phyloP scores from a whole-genome alignment of 2,329 filamentous ascomycete species.

The Aspergillus sp. region DNA sequence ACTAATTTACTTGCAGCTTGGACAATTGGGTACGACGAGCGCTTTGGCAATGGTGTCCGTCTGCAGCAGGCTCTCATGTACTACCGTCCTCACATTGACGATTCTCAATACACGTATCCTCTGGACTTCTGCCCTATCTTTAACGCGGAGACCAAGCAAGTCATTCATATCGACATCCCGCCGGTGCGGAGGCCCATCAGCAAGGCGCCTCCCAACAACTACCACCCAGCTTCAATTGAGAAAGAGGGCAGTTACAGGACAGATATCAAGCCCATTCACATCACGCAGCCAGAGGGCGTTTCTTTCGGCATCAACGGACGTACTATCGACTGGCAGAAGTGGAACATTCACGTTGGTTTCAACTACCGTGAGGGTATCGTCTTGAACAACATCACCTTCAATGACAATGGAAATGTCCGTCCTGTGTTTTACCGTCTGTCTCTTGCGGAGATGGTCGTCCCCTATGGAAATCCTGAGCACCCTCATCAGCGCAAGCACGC shows the following conservation, averaged over 20 bases:
- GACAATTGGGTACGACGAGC: slow-evolving; percentile 93
- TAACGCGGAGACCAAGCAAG: slow-evolving; percentile 74
- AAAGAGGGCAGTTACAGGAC: slow-evolving; percentile 73
- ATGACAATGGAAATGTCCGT: slow-evolving; percentile 75
- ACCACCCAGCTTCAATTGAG: slow-evolving; percentile 72
- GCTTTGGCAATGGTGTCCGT: slow-evolving; percentile 75
- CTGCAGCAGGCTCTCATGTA: slow-evolving; percentile 96
- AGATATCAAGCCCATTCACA: slow-evolving; percentile 82
- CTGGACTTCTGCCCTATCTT: slow-evolving; percentile 94
- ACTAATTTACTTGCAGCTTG: slow-evolving; percentile 58
- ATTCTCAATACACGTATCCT: slow-evolving; percentile 87
- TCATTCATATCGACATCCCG: slow-evolving; percentile 83
- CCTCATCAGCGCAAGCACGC: slow-evolving; percentile 53
- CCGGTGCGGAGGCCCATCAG: slow-evolving; percentile 73
- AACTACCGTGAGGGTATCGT: slow-evolving; percentile 93
- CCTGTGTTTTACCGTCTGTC: slow-evolving; percentile 88
- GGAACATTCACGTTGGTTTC: slow-evolving; percentile 90
- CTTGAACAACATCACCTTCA: slow-evolving; percentile 85
- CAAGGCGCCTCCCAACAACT: slow-evolving; percentile 73
- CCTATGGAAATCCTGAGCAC: slow-evolving; percentile 50
- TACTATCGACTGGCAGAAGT: slow-evolving; percentile 85
- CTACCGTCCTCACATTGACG: slow-evolving; percentile 81
- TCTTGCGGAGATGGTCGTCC: slow-evolving; percentile 78
- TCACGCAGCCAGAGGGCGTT: slow-evolving; percentile 85
- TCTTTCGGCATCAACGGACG: slow-evolving; percentile 78